Evolutionary conservation across 768 basidiomycete species (phyloP).

Genomic region (Termitomyces sp.): DNA sequence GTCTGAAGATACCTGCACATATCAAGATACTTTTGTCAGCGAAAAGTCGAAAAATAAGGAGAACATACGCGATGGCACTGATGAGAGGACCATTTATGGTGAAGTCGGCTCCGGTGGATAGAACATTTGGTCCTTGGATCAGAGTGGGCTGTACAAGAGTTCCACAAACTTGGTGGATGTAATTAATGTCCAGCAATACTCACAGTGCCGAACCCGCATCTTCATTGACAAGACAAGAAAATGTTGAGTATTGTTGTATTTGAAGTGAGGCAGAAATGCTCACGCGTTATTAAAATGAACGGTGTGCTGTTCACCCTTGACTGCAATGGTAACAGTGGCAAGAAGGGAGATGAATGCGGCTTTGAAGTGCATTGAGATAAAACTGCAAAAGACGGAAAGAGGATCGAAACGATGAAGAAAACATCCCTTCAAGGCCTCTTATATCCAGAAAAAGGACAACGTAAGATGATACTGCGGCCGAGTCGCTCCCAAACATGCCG

Average conservation of each 20-base stretch:
- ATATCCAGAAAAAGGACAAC: not conserved
- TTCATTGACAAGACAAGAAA: constrained; percentile 3
- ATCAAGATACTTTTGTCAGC: not conserved
- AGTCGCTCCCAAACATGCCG: not conserved
- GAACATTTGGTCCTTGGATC: constrained; percentile 23
- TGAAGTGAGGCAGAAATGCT: not conserved
- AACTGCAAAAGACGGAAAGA: not conserved
- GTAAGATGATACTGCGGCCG: not conserved
- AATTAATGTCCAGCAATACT: not conserved
- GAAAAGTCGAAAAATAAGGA: not conserved
- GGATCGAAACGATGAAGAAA: not conserved
- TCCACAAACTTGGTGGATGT: not conserved
- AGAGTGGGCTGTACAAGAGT: constrained; percentile 20
- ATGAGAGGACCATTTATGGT: constrained; percentile 22
- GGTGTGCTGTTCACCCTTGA: constrained; percentile 28
- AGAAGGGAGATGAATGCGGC: constrained; percentile 14
- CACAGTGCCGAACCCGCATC: constrained; percentile 30
- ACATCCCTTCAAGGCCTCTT: not conserved
- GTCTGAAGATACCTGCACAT: constrained; percentile 25
- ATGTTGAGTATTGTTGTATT: not conserved
- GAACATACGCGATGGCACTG: constrained; percentile 32
- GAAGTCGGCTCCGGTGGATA: constrained; percentile 25
- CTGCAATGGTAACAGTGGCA: constrained; percentile 12
- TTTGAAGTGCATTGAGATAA: constrained; percentile 9
- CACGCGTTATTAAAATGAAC: constrained; percentile 31